These are phyloP conservation scores for Arthrobotrys conoides DNA, from an alignment of 2,329 filamentous ascomycete genomes.

Conservation along the genomic window DNA sequence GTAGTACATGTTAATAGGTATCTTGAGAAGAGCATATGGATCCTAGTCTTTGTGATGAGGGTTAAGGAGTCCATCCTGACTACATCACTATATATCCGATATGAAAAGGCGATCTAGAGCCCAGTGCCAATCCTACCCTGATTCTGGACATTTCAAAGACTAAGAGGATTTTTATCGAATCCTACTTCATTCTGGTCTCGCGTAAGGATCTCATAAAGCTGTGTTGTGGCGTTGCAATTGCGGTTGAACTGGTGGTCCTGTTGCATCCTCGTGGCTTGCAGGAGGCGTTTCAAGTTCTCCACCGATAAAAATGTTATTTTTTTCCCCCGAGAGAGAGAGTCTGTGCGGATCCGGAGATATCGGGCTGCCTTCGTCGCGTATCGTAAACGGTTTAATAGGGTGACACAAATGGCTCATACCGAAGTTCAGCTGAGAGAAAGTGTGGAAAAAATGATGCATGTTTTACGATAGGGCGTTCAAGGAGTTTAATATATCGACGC, in stretches of 20 bases:
- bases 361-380: constrained; percentile 11
- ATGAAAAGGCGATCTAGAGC: neutral
- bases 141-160: neutral
- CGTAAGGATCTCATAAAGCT: constrained; percentile 29
- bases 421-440: constrained; percentile 8
- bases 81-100: neutral
- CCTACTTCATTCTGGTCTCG: neutral
- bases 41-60: neutral
- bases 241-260: constrained; percentile 38
- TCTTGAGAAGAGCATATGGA: neutral
- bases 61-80: neutral
- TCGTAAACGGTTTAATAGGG: constrained; percentile 21
- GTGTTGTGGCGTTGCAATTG: constrained; percentile 60
- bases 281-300: constrained; percentile 60
- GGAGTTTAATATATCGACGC: neutral
- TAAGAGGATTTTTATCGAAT: neutral
- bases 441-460: neutral
- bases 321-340: constrained; percentile 22
- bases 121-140: neutral
- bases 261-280: constrained; percentile 56
- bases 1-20: neutral
- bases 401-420: constrained; percentile 19
- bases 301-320: constrained; percentile 34
- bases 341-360: constrained; percentile 41
- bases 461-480: neutral